phyloP scores from a whole-genome alignment of 176 grass and related monocot species.

The Lolium rigidum region DNA sequence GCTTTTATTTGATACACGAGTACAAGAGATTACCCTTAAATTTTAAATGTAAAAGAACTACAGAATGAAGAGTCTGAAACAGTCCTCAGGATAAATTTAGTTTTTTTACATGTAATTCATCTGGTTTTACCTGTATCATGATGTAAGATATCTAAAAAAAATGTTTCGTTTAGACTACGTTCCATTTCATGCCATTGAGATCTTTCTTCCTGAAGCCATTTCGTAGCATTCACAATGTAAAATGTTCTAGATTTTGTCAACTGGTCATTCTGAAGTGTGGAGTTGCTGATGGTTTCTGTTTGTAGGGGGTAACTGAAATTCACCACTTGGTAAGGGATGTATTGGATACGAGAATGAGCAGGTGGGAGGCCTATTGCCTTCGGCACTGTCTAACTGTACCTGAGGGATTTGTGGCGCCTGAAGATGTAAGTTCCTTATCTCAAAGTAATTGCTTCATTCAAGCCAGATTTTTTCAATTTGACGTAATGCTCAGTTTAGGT shows the following conservation, averaged over 20 bases:
- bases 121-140: not conserved
- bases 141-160: not conserved
- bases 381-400: conserved; percentile 48
- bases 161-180: conserved; percentile 10
- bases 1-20: not conserved
- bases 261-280: not conserved
- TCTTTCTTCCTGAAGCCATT: not conserved
- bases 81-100: not conserved
- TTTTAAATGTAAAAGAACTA: conserved; percentile 14
- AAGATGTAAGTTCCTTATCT: conserved; percentile 45
- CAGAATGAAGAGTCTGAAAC: not conserved
- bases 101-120: conserved; percentile 2
- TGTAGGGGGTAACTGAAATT: conserved; percentile 54
- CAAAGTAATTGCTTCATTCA: conserved; percentile 16
- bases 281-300: conserved; percentile 20
- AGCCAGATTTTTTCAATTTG: conserved; percentile 1
- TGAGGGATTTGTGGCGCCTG: conserved; percentile 36
- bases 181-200: not conserved
- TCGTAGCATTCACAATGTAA: not conserved
- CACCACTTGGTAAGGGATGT: conserved; percentile 31
- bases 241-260: not conserved
- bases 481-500: conserved; percentile 10
- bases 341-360: conserved; percentile 49
- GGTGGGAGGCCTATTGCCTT: conserved; percentile 53
- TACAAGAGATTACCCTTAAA: not conserved